Percentiles rank a stretch among this genome's conserved stretches.
These are phyloP conservation scores for Allium sativum DNA, from an alignment of 106 monocot species.

Conservation along the genomic window DNA sequence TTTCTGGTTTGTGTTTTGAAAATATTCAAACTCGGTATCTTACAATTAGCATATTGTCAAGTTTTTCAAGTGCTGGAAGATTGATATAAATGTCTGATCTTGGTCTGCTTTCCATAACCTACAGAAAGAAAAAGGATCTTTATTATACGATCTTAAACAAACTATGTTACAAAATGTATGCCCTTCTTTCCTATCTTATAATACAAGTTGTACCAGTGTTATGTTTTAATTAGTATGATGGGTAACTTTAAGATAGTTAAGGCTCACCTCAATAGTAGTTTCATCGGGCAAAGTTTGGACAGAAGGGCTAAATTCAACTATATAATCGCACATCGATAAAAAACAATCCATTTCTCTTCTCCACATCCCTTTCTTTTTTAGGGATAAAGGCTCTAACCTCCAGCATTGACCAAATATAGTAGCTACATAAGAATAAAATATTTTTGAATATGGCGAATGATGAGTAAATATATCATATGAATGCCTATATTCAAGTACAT, in stretches of 20 bases:
- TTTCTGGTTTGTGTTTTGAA: neutral
- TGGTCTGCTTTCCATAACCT: constrained; percentile 45
- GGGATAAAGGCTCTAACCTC: constrained; percentile 53
- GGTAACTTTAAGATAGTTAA: neutral
- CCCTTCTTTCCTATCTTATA: neutral
- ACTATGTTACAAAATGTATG: too few relatives aligned
- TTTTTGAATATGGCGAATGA: too few relatives aligned
- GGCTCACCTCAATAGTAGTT: constrained; percentile 37
- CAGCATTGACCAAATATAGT: constrained; percentile 59
- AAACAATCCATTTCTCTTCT: constrained; percentile 74
- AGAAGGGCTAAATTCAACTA: constrained; percentile 53
- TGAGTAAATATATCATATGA: neutral
- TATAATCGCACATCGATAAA: constrained; percentile 63
- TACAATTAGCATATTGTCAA: constrained; percentile 62
- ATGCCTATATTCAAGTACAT: too few relatives aligned
- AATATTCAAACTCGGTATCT: constrained; percentile 4
- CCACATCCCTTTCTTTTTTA: constrained; percentile 71
- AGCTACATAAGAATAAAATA: constrained; percentile 14
- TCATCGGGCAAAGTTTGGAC: constrained; percentile 36
- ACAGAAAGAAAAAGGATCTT: too few relatives aligned
- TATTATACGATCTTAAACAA: too few relatives aligned
- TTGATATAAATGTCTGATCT: constrained; percentile 60
- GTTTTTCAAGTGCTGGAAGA: constrained; percentile 63
- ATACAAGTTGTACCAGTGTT: neutral
- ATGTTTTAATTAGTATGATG: neutral